phyloP scores from a whole-genome alignment of 192 early-diverging fungal genomes.

The Mortierella antarctica region DNA sequence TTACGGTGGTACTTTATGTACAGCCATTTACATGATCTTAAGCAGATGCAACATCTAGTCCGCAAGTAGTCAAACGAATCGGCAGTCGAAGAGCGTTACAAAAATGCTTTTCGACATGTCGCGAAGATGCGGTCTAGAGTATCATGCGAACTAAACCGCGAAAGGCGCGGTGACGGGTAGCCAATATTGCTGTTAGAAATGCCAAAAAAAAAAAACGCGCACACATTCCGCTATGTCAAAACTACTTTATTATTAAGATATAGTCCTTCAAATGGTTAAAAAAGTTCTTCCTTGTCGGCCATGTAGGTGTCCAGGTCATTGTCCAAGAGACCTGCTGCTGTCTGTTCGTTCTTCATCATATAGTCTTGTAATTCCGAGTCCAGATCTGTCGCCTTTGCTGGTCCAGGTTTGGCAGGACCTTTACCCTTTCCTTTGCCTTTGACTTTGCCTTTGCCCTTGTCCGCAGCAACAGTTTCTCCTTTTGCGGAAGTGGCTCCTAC shows the following conservation, averaged over 20 bases:
- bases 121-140: no score
- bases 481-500: slow-evolving; percentile 1
- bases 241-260: neutral
- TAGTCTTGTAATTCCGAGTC: slow-evolving; percentile 46
- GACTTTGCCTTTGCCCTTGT: neutral
- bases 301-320: slow-evolving; percentile 56
- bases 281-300: slow-evolving; percentile 25
- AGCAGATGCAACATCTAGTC: no score
- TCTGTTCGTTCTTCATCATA: slow-evolving; percentile 50
- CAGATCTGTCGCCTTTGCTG: slow-evolving; percentile 17
- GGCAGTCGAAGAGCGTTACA: no score
- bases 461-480: neutral
- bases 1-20: no score
- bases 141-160: no score
- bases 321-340: slow-evolving; percentile 44
- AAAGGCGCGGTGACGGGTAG: no score
- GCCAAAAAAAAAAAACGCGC: no score
- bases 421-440: slow-evolving; percentile 7
- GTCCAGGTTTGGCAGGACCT: neutral
- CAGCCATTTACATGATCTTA: no score
- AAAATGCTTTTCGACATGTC: no score
- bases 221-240: neutral
- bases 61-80: no score
- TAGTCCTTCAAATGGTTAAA: neutral
- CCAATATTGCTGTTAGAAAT: no score